These are phyloP conservation scores for Penicillium sp. DNA, from an alignment of 2,329 filamentous ascomycete species.

Conservation along the genomic window DNA sequence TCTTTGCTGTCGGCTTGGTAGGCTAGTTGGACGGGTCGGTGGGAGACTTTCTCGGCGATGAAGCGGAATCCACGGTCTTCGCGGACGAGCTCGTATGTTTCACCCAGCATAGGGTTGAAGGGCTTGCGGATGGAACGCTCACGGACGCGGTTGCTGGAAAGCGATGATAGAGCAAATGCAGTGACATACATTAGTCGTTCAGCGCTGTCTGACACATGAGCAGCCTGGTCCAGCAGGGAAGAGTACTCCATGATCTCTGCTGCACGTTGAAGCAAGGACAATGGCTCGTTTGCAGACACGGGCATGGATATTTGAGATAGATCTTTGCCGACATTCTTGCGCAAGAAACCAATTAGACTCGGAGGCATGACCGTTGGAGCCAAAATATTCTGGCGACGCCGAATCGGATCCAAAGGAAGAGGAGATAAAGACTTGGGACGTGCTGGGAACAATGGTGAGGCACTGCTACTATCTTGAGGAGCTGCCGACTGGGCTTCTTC, in stretches of 20 bases:
- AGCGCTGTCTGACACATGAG: constrained; percentile 50
- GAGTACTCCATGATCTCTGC: constrained; percentile 92
- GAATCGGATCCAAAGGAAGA: constrained; percentile 64
- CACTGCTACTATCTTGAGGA: constrained; percentile 31
- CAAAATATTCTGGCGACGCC: constrained; percentile 65
- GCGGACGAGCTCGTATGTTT: constrained; percentile 89
- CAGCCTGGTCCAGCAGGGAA: constrained; percentile 71
- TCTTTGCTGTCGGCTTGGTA: constrained; percentile 82
- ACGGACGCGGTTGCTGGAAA: constrained; percentile 75
- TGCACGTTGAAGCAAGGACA: constrained; percentile 79
- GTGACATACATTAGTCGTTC: constrained; percentile 80
- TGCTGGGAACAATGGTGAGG: constrained; percentile 62
- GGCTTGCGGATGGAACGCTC: constrained; percentile 92
- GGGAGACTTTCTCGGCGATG: constrained; percentile 90
- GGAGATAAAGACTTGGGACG: constrained; percentile 73
- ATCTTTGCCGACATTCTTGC: constrained; percentile 98
- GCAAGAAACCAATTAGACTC: constrained; percentile 85
- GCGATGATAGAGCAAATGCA: constrained; percentile 83
- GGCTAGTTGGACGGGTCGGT: constrained; percentile 86
- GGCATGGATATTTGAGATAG: constrained; percentile 96
- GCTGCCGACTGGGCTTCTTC: constrained; percentile 46
- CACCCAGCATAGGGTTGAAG: constrained; percentile 93
- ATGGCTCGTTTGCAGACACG: constrained; percentile 90
- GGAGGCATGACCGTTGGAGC: constrained; percentile 75
- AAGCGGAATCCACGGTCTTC: constrained; percentile 84